Evolutionary conservation across 176 grass and related monocot species (phyloP).

Genomic region (Aegilops tauschii): DNA sequence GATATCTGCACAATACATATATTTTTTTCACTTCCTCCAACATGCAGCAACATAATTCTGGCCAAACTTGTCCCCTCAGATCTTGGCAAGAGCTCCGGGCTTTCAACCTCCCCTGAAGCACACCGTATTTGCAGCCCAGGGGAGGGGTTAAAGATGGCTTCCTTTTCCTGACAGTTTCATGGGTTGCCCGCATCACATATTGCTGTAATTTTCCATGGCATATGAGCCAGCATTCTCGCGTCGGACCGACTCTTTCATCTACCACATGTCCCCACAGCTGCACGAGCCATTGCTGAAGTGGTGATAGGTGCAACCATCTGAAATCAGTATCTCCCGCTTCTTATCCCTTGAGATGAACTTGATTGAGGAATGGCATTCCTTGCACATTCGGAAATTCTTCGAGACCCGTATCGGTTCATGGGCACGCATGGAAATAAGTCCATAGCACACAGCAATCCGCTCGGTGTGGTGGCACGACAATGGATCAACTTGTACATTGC

Average conservation of each 20-base stretch:
- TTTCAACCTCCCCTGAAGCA: neutral
- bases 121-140: constrained; percentile 17
- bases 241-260: constrained; percentile 2
- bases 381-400: constrained; percentile 73
- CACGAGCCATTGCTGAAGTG: constrained; percentile 48
- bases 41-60: neutral
- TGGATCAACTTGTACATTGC: constrained; percentile 51
- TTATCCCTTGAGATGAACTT: constrained; percentile 54
- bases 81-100: constrained; percentile 6
- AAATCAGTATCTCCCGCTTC: constrained; percentile 46
- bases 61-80: neutral
- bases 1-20: neutral
- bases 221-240: neutral
- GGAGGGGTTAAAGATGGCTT: constrained; percentile 23
- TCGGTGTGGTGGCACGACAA: constrained; percentile 70
- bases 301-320: constrained; percentile 61
- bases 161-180: neutral
- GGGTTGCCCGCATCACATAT: neutral
- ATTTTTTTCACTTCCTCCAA: neutral
- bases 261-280: constrained; percentile 60
- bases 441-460: constrained; percentile 52
- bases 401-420: constrained; percentile 43
- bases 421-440: constrained; percentile 45
- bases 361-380: constrained; percentile 59
- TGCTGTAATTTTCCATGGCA: constrained; percentile 19